phyloP scores from a whole-genome alignment of 1,284 basidiomycete species.

The Puccinia coronata region DNA sequence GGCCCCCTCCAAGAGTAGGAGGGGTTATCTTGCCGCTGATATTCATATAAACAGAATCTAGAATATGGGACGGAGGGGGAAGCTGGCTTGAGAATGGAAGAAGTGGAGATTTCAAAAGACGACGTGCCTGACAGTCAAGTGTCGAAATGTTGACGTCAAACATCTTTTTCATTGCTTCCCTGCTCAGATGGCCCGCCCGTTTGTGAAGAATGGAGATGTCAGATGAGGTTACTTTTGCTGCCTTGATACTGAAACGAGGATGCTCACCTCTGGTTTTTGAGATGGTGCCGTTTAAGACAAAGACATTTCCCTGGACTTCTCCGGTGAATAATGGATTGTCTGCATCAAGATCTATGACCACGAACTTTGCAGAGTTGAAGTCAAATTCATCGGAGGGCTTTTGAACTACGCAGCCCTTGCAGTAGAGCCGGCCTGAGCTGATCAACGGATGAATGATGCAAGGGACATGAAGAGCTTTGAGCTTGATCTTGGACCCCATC shows the following conservation, averaged over 20 bases:
- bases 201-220: too few relatives aligned
- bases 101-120: not conserved
- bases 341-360: not conserved
- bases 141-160: not conserved
- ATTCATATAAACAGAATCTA: not conserved
- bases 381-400: too few relatives aligned
- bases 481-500: not conserved
- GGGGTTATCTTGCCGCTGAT: not conserved
- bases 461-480: not conserved
- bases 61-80: not conserved
- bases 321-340: not conserved
- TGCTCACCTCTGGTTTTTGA: not conserved
- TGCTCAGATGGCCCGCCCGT: slow-evolving; percentile 4
- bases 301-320: not conserved
- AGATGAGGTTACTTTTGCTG: not conserved
- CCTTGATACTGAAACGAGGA: not conserved
- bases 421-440: not conserved
- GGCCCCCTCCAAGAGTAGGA: not conserved
- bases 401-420: not conserved
- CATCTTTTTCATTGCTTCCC: not conserved
- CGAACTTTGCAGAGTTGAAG: not conserved
- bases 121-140: not conserved
- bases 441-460: not conserved
- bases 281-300: not conserved
- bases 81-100: slow-evolving; percentile 9